phyloP scores from a whole-genome alignment of 805 yeast species.

The Monosporozyma unispora region DNA sequence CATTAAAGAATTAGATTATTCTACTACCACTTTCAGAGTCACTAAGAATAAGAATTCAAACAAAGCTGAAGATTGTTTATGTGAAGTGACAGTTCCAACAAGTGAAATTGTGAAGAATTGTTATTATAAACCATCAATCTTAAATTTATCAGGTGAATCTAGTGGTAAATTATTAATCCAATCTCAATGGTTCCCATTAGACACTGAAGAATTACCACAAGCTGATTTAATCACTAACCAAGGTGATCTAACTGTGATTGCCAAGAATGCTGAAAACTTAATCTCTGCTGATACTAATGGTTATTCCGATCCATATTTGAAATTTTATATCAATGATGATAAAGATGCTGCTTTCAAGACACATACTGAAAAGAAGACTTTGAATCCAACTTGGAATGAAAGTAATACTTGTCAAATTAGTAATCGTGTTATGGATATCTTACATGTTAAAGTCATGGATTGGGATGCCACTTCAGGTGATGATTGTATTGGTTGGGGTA shows the following conservation, averaged over 20 bases:
- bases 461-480: slow-evolving; percentile 93
- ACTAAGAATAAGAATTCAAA: slow-evolving; percentile 46
- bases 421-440: slow-evolving; percentile 51
- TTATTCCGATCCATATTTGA: slow-evolving; percentile 84
- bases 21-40: slow-evolving; percentile 54
- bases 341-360: slow-evolving; percentile 58
- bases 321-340: slow-evolving; percentile 56
- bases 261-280: slow-evolving; percentile 56
- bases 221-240: slow-evolving; percentile 66
- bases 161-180: slow-evolving; percentile 48
- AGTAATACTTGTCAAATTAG: slow-evolving; percentile 43
- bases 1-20: slow-evolving; percentile 70
- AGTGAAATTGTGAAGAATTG: slow-evolving; percentile 53
- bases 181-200: slow-evolving; percentile 73
- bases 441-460: slow-evolving; percentile 58
- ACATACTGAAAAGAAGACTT: slow-evolving; percentile 73
- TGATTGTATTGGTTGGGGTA: slow-evolving; percentile 67
- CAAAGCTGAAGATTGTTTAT: slow-evolving; percentile 48
- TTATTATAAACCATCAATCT: slow-evolving; percentile 49
- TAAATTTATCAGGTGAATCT: slow-evolving; percentile 47
- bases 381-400: slow-evolving; percentile 89
- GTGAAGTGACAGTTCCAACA: slow-evolving; percentile 60
- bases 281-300: slow-evolving; percentile 88
- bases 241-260: slow-evolving; percentile 58
- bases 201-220: slow-evolving; percentile 51